Conservation (phyloP, 192 early-diverging fungal species). For the Paraglomus occultum region DNA sequence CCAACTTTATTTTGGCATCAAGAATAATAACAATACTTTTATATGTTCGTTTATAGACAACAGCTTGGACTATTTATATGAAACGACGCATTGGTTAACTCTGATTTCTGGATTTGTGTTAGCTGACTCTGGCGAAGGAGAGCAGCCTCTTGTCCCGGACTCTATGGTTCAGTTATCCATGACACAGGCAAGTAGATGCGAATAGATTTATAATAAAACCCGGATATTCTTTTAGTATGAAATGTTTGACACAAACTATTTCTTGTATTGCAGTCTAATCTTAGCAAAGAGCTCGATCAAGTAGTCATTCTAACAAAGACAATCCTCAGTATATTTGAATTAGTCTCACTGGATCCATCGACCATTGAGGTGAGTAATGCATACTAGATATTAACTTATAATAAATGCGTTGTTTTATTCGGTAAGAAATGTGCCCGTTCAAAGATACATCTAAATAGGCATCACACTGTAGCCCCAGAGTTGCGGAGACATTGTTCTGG, state of each 20-base stretch:
- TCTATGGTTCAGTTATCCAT: constrained; percentile 59
- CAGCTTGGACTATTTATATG: constrained; percentile 40
- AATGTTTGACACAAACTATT: neutral
- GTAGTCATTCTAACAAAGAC: constrained; percentile 48
- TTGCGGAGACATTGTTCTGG: constrained; percentile 70
- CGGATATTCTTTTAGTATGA: constrained; percentile 27
- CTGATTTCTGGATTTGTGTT: constrained; percentile 66
- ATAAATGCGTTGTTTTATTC: neutral
- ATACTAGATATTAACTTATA: neutral
- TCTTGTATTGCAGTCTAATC: neutral
- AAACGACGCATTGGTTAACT: constrained; percentile 74
- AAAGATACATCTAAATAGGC: constrained; percentile 36
- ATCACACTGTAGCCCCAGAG: constrained; percentile 65
- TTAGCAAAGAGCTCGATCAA: constrained; percentile 41
- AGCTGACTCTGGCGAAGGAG: constrained; percentile 66
- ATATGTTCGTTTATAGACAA: neutral
- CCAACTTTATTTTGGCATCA: too few relatives aligned
- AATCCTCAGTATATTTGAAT: constrained; percentile 51
- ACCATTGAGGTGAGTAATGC: constrained; percentile 35
- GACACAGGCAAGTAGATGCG: constrained; percentile 30
- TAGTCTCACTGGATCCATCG: constrained; percentile 52
- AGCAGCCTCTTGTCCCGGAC: constrained; percentile 66
- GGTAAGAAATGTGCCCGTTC: neutral
- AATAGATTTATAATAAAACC: neutral
- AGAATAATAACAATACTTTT: neutral